Evolutionary conservation across 1,139 yeast genomes (phyloP), one percentile per base, ranked within the genome.

Genomic region (Trichomonascaceae sp.): DNA sequence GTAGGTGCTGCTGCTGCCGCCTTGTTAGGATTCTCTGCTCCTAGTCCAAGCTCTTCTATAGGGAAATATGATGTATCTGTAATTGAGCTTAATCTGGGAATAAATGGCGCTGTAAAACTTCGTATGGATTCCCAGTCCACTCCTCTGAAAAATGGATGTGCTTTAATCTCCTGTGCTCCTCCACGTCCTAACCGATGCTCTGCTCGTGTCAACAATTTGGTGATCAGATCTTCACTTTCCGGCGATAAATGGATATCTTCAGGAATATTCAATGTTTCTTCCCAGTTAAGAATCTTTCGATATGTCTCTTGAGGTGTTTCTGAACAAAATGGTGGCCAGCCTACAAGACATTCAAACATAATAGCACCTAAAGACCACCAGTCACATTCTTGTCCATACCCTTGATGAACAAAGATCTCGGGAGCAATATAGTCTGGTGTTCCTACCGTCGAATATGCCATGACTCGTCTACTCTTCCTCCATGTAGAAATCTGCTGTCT

Each of bases 301-400:
- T 93, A 93, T 0, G 99, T 93, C 65, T 93, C 99, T 63, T 91
- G 97, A n/a, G 99, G 98, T 4, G 97, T 89, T 68, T 93, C 99
- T 0, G 96, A 87, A 73, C 99, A 95, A 73, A 93, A 93, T 54
- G 99, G 99, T 20, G 99, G 99, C 98, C 99, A 93, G 18, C 99
- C 99, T 60, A 93, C 89, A 60, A 93, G 76, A 76, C 99, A 93
- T 75, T 93, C 99, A 73, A 88, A 93, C 99, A 93, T 93, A 68
- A 93, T 93, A 1, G 98, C 96, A 27, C 99, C 99, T 45, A 93
- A 75, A 4, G 97, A 89, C 99, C 99, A 93, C 99, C 99, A 93
- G 70, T 93, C 99, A 74, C 99, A 95, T 69, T 93, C 98, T 73
- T 91, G 98, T 17, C 99, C 97, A 70, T 93, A 95, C 2, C 99